phyloP scores from a whole-genome alignment of 768 basidiomycete species.

The Tricholoma terreum region DNA sequence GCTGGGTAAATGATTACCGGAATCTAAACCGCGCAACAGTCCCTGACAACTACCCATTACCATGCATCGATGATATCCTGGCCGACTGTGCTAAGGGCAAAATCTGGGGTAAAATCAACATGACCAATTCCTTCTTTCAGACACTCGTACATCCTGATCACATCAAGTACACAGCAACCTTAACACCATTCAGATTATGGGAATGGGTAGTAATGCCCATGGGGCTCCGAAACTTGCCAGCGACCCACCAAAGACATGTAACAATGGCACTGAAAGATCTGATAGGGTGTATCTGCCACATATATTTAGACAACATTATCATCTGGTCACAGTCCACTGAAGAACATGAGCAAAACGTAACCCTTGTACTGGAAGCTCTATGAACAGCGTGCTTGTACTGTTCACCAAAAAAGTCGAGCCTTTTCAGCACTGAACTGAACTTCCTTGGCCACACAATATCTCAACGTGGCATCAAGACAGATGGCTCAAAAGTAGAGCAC shows the following conservation, averaged over 20 bases:
- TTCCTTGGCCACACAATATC: too few relatives aligned
- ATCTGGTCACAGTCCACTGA: constrained; percentile 34
- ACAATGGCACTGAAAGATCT: constrained; percentile 26
- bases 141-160: not conserved
- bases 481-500: constrained; percentile 9
- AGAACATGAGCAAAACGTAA: constrained; percentile 10
- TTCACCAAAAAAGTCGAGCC: too few relatives aligned
- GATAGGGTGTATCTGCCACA: constrained; percentile 40
- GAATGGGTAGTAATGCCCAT: constrained; percentile 32
- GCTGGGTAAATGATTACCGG: not conserved
- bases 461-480: too few relatives aligned
- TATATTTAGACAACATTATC: constrained; percentile 45
- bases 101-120: too few relatives aligned
- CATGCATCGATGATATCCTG: too few relatives aligned
- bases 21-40: not conserved
- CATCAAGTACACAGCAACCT: constrained; percentile 6
- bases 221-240: constrained; percentile 30
- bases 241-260: constrained; percentile 32
- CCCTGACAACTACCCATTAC: not conserved
- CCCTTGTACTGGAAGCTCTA: constrained; percentile 8
- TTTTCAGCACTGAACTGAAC: too few relatives aligned
- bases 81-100: too few relatives aligned
- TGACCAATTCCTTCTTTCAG: not conserved
- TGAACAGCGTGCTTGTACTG: too few relatives aligned
- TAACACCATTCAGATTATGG: too few relatives aligned